Evolutionary conservation across 2,329 filamentous ascomycete genomes (phyloP), one percentile per base, ranked within the genome.

Genomic region (Cytospora mali): DNA sequence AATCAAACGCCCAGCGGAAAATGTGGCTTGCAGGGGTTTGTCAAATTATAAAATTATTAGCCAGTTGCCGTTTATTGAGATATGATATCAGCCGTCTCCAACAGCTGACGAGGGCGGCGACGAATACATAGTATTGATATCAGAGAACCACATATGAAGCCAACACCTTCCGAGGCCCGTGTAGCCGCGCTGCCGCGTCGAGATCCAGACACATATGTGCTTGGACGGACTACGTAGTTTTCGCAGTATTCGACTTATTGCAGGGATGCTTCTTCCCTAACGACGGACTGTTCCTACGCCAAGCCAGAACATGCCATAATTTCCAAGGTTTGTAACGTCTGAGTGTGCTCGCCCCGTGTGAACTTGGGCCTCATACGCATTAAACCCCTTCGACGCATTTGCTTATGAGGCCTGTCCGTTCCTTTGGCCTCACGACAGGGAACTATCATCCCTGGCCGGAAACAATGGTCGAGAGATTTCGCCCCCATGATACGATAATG

Each of bases 1-100:
- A 46, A 46, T 46, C 42, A 46, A 49, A 54, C 53, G 58, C 58
- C 58, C 58, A 23, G 23, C 25, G 46, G n/a, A 48, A 21, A 51
- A 48, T 48, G 31, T 27, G 50, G 57, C 57, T 60, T 60, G 21
- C 50, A 54, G 35, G 49, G 35, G 33, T 31, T 28, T 46, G 27
- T 25, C 50, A 29, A 54, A 28, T 10, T 27, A n/a, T 48, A n/a
- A n/a, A 35, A 10, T 23, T 46, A 3, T 46, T 11, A 11, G n/a
- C n/a, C 10, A 33, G n/a, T 23, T 46, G n/a, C 14, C 14, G 14
- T 7, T 39, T 1, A 23, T 23, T 10, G 6, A 23, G n/a, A 46
- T 46, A 46, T 46, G 42, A 46, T 23, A 46, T 46, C 42, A 46
- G 42, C 42, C 42, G 42, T 33, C 31, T 33, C 31, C 31, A 33